Percentiles rank a stretch among this genome's conserved stretches.
phyloP scores from a whole-genome alignment of 805 yeast genomes.

The Candida maesae region DNA sequence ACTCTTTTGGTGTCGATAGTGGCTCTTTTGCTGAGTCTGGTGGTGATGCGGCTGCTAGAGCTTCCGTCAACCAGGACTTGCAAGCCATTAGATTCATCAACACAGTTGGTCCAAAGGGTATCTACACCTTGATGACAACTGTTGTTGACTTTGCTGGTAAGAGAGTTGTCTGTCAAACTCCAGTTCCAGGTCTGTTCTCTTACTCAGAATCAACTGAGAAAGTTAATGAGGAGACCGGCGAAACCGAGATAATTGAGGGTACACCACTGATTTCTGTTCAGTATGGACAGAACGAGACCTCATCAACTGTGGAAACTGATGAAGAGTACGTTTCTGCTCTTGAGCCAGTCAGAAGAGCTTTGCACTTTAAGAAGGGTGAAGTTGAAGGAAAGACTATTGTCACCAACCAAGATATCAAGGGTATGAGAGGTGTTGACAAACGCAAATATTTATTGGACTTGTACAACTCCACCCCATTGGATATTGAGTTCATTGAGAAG shows the following conservation, averaged over 20 bases:
- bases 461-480: conserved; percentile 80
- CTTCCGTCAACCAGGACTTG: conserved; percentile 74
- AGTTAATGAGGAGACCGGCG: conserved; percentile 39
- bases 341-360: conserved; percentile 59
- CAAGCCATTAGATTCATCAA: conserved; percentile 66
- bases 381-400: conserved; percentile 45
- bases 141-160: conserved; percentile 88
- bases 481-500: conserved; percentile 68
- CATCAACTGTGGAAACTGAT: conserved; percentile 45
- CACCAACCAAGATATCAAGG: conserved; percentile 79
- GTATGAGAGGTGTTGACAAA: conserved; percentile 80
- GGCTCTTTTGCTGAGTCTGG: conserved; percentile 66
- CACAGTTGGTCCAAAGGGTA: conserved; percentile 56
- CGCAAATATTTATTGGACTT: conserved; percentile 82
- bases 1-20: conserved; percentile 69
- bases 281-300: conserved; percentile 73
- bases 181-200: conserved; percentile 76
- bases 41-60: conserved; percentile 83
- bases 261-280: conserved; percentile 29
- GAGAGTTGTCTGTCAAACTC: conserved; percentile 87
- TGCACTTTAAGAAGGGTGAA: conserved; percentile 72
- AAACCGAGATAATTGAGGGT: conserved; percentile 32
- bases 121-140: conserved; percentile 74
- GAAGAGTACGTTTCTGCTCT: conserved; percentile 53
- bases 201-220: no score